phyloP scores from a whole-genome alignment of 176 grass and related monocot species.

The Phyllostachys edulis region DNA sequence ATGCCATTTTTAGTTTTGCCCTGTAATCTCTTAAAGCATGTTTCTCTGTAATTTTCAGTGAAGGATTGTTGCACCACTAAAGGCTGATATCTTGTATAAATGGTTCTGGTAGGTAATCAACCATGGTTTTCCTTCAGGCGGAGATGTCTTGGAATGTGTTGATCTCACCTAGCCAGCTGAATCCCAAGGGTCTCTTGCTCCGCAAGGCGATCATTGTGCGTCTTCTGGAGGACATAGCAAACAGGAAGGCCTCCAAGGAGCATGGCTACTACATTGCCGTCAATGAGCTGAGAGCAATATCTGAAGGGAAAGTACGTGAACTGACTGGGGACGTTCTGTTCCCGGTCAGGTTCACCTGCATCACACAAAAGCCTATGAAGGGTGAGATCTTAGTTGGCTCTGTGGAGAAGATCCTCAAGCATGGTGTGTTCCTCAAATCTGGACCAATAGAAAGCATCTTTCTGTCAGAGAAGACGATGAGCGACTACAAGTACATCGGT shows the following conservation, averaged over 20 bases:
- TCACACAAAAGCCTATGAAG: constrained; percentile 80
- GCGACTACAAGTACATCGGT: constrained; percentile 70
- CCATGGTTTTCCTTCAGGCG: constrained; percentile 80
- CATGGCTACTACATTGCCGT: constrained; percentile 87
- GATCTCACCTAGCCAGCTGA: constrained; percentile 69
- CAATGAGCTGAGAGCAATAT: constrained; percentile 58
- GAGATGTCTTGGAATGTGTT: constrained; percentile 90
- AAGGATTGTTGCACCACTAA: not conserved
- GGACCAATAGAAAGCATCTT: constrained; percentile 81
- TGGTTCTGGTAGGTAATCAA: constrained; percentile 40
- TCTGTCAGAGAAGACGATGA: constrained; percentile 69
- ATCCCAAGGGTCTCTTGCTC: constrained; percentile 64
- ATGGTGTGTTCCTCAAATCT: constrained; percentile 78
- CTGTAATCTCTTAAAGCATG: not conserved
- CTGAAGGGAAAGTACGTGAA: constrained; percentile 75
- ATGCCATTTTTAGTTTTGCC: not conserved
- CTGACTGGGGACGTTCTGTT: constrained; percentile 86
- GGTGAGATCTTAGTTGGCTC: constrained; percentile 71
- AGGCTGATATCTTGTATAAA: constrained; percentile 10
- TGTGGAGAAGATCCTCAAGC: constrained; percentile 87
- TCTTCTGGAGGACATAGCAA: constrained; percentile 79
- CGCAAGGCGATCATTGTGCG: constrained; percentile 76
- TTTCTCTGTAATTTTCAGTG: not conserved
- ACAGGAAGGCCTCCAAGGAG: constrained; percentile 87
- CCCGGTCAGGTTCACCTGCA: constrained; percentile 66